Conservation (phyloP, 75 land plant species). For the Pinus taeda region DNA sequence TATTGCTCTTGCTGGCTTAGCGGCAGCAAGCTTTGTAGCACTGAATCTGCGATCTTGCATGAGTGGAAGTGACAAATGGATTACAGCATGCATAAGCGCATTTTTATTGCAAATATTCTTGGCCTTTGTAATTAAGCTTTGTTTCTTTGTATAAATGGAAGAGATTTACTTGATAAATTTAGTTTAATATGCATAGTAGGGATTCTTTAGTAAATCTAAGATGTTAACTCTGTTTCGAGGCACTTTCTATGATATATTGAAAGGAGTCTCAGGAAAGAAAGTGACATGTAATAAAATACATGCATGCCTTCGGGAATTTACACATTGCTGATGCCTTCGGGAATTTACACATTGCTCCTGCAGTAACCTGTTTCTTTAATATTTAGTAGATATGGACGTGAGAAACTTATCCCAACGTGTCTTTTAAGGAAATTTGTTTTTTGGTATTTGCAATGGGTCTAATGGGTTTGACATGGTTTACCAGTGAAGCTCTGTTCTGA, state of each 20-base stretch:
- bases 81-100: constrained; percentile 32
- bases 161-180: background rate
- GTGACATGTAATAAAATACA: background rate
- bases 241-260: background rate
- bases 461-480: too few relatives aligned
- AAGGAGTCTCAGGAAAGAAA: background rate
- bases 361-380: too few relatives aligned
- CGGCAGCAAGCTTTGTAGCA: constrained; percentile 52
- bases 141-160: constrained; percentile 48
- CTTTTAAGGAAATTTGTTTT: too few relatives aligned
- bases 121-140: constrained; percentile 53
- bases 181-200: background rate
- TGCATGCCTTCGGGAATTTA: too few relatives aligned
- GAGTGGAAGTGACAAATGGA: constrained; percentile 24
- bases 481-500: too few relatives aligned
- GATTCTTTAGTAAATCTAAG: background rate
- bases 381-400: too few relatives aligned
- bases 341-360: too few relatives aligned
- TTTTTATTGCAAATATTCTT: constrained; percentile 51
- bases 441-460: too few relatives aligned
- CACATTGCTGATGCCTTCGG: too few relatives aligned
- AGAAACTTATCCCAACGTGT: too few relatives aligned
- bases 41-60: constrained; percentile 46
- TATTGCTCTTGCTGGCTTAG: constrained; percentile 41
- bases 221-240: background rate